Evolutionary conservation across 2,329 filamentous ascomycete genomes (phyloP).

Genomic region (Epicoccum sorghinum): DNA sequence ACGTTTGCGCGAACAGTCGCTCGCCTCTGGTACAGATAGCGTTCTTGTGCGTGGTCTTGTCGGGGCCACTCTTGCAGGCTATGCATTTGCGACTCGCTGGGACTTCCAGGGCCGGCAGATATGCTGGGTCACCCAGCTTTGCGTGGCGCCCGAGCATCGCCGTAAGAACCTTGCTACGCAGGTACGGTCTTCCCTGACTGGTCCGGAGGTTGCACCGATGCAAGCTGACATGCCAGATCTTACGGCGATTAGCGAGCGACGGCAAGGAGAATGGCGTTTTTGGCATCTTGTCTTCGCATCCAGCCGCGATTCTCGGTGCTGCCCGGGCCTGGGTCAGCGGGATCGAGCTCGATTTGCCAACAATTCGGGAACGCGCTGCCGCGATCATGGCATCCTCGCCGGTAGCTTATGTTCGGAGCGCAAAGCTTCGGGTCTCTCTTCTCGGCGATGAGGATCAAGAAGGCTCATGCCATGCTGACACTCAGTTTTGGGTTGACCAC

Average conservation of each 20-base stretch:
- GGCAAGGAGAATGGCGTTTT: background rate
- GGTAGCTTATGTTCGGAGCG: background rate
- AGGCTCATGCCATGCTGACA: background rate
- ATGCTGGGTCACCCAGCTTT: constrained; percentile 1
- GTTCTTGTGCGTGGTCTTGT: background rate
- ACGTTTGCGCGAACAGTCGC: background rate
- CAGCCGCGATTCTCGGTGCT: background rate
- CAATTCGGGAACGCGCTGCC: background rate
- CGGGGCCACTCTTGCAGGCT: background rate
- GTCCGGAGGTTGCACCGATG: background rate
- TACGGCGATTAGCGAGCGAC: background rate
- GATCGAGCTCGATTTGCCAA: background rate
- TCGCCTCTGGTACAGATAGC: background rate
- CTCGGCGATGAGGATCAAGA: background rate
- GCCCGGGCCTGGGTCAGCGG: background rate
- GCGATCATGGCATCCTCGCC: background rate
- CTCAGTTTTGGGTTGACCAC: background rate
- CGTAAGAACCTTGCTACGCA: background rate
- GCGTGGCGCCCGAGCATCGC: background rate
- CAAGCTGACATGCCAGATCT: background rate
- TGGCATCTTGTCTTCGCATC: constrained; percentile 1
- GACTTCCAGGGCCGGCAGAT: background rate
- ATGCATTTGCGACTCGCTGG: background rate
- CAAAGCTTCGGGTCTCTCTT: background rate
- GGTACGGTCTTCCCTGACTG: background rate